A percentile compares a stretch with the other conserved stretches of the same genome.
phyloP scores from a whole-genome alignment of 1,139 yeast species.

The Yamadazyma conglobata region DNA sequence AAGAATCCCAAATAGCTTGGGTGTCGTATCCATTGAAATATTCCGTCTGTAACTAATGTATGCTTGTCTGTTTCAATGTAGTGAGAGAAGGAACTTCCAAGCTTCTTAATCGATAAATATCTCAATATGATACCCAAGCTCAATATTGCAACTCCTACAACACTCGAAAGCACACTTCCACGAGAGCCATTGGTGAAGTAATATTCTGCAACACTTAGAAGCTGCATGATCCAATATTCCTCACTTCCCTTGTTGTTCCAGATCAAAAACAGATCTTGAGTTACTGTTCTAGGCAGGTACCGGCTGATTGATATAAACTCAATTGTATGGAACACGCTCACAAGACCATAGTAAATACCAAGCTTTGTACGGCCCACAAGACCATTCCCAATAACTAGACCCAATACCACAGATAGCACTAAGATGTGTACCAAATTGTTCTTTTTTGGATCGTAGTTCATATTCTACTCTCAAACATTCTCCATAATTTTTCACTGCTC shows the following conservation, averaged over 20 bases:
- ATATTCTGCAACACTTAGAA: slow-evolving; percentile 25
- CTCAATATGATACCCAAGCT: slow-evolving; percentile 18
- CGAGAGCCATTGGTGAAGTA: too few relatives aligned
- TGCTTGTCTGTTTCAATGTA: slow-evolving; percentile 15
- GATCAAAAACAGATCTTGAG: slow-evolving; percentile 32
- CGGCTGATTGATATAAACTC: slow-evolving; percentile 29
- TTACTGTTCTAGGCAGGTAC: slow-evolving; percentile 23
- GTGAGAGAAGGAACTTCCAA: slow-evolving; percentile 40
- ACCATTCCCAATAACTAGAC: slow-evolving; percentile 14
- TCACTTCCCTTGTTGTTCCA: slow-evolving; percentile 35
- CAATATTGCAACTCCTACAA: slow-evolving; percentile 11
- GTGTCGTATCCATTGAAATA: slow-evolving; percentile 31
- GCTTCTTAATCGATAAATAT: slow-evolving; percentile 29
- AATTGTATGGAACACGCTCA: slow-evolving; percentile 20
- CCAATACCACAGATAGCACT: slow-evolving; percentile 15
- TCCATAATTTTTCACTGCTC: too few relatives aligned
- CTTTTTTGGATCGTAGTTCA: neutral
- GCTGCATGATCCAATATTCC: slow-evolving; percentile 32
- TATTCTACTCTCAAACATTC: neutral
- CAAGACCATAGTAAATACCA: slow-evolving; percentile 2
- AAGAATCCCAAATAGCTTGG: slow-evolving; percentile 46
- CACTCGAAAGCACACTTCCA: too few relatives aligned
- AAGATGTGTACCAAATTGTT: slow-evolving; percentile 3
- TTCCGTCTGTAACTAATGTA: slow-evolving; percentile 29
- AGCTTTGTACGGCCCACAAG: slow-evolving; percentile 2